Evolutionary conservation across 305 asterid species (phyloP).

Genomic region (Fraxinus baroniana): DNA sequence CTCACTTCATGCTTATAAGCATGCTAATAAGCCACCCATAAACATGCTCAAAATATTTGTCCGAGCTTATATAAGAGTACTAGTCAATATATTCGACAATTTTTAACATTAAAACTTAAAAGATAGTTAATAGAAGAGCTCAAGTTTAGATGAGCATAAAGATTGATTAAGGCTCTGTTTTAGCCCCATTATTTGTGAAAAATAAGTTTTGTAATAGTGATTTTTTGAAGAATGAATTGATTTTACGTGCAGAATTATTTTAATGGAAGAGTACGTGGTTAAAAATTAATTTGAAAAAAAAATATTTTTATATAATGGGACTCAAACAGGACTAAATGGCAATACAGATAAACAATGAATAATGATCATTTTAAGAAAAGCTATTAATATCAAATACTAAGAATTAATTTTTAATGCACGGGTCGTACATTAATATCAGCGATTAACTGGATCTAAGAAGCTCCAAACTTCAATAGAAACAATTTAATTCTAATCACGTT

Average conservation of each 20-base stretch:
- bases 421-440: neutral
- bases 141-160: neutral
- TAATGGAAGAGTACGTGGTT: neutral
- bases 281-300: too few relatives aligned
- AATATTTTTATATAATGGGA: neutral
- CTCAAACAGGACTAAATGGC: neutral
- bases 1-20: neutral
- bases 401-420: neutral
- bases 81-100: neutral
- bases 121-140: neutral
- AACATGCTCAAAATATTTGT: neutral
- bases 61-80: neutral
- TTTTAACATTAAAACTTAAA: neutral
- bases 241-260: neutral
- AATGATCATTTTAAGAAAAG: neutral
- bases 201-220: neutral
- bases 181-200: neutral
- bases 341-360: neutral
- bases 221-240: neutral
- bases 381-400: neutral
- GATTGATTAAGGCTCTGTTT: neutral
- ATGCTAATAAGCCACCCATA: neutral
- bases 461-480: neutral
- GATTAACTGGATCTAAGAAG: neutral
- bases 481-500: neutral